Evolutionary conservation across 2,329 filamentous ascomycete genomes (phyloP).

Genomic region (Clonostachys chloroleuca): DNA sequence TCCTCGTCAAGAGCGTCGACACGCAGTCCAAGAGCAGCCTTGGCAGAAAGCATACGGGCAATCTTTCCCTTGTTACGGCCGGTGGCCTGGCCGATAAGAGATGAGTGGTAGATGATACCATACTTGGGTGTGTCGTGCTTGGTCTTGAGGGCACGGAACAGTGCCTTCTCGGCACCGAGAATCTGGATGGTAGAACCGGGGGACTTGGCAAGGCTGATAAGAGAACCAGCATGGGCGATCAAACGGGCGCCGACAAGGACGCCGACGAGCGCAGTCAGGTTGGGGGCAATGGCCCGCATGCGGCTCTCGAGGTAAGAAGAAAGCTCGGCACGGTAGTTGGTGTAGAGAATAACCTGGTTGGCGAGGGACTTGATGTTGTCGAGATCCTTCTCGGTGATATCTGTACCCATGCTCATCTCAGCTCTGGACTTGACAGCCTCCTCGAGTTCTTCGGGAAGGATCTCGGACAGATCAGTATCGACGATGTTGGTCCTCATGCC

Average conservation of each 20-base stretch:
- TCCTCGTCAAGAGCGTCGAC: slow-evolving; percentile 73
- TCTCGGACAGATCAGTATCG: slow-evolving; percentile 75
- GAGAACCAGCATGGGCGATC: slow-evolving; percentile 89
- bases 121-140: slow-evolving; percentile 99
- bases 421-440: slow-evolving; percentile 86
- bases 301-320: slow-evolving; percentile 85
- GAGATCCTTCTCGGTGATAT: slow-evolving; percentile 89
- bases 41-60: slow-evolving; percentile 90
- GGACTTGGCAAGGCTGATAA: slow-evolving; percentile 92
- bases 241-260: slow-evolving; percentile 91
- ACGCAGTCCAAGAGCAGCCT: slow-evolving; percentile 88
- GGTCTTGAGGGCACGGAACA: slow-evolving; percentile 97
- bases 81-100: slow-evolving; percentile 91
- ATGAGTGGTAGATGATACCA: slow-evolving; percentile 88
- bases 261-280: slow-evolving; percentile 88
- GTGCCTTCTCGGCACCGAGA: slow-evolving; percentile 94
- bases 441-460: slow-evolving; percentile 95
- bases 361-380: slow-evolving; percentile 89
- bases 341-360: slow-evolving; percentile 88
- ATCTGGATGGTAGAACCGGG: slow-evolving; percentile 97
- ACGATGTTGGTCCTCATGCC: slow-evolving; percentile 82
- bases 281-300: slow-evolving; percentile 96
- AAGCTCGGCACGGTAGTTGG: slow-evolving; percentile 84
- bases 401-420: slow-evolving; percentile 97
- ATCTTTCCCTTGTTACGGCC: slow-evolving; percentile 99